Conservation (phyloP, 805 yeast genomes). For the Teunomyces lycoperdinae region DNA sequence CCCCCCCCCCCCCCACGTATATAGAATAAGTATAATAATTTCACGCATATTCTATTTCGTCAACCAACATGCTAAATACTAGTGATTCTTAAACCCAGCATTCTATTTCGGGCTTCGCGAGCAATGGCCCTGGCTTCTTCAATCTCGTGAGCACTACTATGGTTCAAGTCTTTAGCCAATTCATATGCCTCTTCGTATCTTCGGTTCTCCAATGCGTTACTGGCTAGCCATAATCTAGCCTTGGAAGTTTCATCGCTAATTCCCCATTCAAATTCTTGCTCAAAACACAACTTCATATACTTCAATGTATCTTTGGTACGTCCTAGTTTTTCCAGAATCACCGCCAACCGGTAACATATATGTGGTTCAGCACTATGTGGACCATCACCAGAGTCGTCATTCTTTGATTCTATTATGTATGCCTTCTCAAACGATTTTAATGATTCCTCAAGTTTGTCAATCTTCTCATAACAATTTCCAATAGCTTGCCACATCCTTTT, state of each 20-base stretch:
- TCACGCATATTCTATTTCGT: background rate
- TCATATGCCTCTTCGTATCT: conserved; percentile 68
- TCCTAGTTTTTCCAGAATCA: conserved; percentile 55
- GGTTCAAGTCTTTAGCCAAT: conserved; percentile 64
- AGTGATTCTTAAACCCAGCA: conserved; percentile 17
- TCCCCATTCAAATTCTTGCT: conserved; percentile 62
- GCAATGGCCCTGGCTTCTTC: conserved; percentile 88
- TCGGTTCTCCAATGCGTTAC: conserved; percentile 52
- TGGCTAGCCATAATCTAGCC: conserved; percentile 86
- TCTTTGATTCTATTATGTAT: conserved; percentile 43
- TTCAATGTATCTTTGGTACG: conserved; percentile 52
- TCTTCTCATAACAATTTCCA: conserved; percentile 83
- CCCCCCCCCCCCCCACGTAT: background rate
- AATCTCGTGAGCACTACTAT: conserved; percentile 77
- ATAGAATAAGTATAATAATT: conserved; percentile 2
- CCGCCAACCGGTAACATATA: conserved; percentile 66
- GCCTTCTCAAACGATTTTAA: conserved; percentile 82
- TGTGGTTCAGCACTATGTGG: conserved; percentile 47
- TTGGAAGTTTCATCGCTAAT: conserved; percentile 70
- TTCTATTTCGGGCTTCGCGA: conserved; percentile 65
- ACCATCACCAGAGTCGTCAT: conserved; percentile 11
- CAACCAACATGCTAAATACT: background rate
- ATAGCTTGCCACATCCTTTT: conserved; percentile 96
- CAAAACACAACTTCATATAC: conserved; percentile 67
- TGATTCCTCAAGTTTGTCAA: conserved; percentile 68